A percentile compares a stretch with the other conserved stretches of the same genome.
Evolutionary conservation across 805 yeast genomes (phyloP).

Genomic region (Pichia phayaonensis): DNA sequence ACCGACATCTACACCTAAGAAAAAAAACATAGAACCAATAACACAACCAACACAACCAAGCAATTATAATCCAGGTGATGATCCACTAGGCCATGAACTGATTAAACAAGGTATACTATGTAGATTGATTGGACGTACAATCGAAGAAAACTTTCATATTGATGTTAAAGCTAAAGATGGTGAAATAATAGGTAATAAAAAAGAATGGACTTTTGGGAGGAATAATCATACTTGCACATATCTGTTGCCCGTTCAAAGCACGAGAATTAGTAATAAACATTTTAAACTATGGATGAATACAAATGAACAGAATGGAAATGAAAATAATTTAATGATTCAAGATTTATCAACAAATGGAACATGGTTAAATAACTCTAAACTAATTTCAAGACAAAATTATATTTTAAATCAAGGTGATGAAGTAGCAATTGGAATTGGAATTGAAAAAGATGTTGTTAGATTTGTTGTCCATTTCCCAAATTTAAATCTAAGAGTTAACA

Average conservation of each 20-base stretch:
- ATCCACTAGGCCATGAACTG: constrained; percentile 21
- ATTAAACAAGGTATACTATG: constrained; percentile 28
- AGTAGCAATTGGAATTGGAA: constrained; percentile 82
- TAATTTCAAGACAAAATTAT: constrained; percentile 72
- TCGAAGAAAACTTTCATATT: constrained; percentile 21
- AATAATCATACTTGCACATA: constrained; percentile 54
- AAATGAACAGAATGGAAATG: background rate
- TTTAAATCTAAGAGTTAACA: constrained; percentile 5
- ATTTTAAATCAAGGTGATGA: constrained; percentile 89
- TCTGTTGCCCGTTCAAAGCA: constrained; percentile 46
- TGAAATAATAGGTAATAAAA: constrained; percentile 11
- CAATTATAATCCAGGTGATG: constrained; percentile 21
- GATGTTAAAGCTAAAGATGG: constrained; percentile 23
- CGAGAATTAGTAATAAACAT: constrained; percentile 70
- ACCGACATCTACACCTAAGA: background rate
- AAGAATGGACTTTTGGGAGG: constrained; percentile 57
- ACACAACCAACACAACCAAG: constrained; percentile 35
- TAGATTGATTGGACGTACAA: constrained; percentile 29
- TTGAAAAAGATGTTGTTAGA: constrained; percentile 55
- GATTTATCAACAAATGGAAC: constrained; percentile 93
- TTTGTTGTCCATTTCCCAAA: constrained; percentile 44
- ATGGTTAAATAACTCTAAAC: constrained; percentile 62
- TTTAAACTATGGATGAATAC: constrained; percentile 49
- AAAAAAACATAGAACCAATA: constrained; percentile 11
- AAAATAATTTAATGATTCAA: constrained; percentile 40